phyloP scores from a whole-genome alignment of 2,329 filamentous ascomycete genomes.

The Elsinoe arachidis region DNA sequence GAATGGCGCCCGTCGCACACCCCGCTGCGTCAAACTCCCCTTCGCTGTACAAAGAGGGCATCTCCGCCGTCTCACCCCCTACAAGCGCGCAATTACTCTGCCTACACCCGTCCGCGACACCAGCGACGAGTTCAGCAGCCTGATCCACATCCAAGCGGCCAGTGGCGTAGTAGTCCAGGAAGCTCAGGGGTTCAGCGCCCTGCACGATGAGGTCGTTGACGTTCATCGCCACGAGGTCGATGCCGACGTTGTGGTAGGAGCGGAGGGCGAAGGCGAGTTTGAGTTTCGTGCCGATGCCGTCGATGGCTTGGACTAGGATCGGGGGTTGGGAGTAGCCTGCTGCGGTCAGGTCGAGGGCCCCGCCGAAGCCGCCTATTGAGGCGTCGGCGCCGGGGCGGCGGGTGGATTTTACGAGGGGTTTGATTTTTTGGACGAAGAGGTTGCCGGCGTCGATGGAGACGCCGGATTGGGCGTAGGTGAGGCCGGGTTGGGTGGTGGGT shows the following conservation, averaged over 20 bases:
- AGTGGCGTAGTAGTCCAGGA: slow-evolving; percentile 97
- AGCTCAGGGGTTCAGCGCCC: slow-evolving; percentile 88
- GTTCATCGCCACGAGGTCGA: slow-evolving; percentile 98
- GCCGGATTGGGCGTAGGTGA: slow-evolving; percentile 89
- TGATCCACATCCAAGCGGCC: slow-evolving; percentile 71
- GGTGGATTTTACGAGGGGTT: slow-evolving; percentile 77
- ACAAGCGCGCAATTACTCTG: slow-evolving; percentile 81
- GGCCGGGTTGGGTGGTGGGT: slow-evolving; percentile 20
- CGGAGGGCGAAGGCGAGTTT: slow-evolving; percentile 86
- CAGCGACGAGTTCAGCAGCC: slow-evolving; percentile 79
- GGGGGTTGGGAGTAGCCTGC: slow-evolving; percentile 68
- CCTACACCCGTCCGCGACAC: slow-evolving; percentile 79
- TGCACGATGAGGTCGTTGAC: slow-evolving; percentile 97
- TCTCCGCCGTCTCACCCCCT: slow-evolving; percentile 96
- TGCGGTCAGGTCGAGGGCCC: slow-evolving; percentile 67
- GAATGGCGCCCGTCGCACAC: slow-evolving; percentile 77
- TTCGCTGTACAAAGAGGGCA: slow-evolving; percentile 86
- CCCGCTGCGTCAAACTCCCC: slow-evolving; percentile 92
- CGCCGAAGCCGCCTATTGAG: slow-evolving; percentile 91
- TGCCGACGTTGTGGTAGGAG: slow-evolving; percentile 89
- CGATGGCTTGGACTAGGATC: slow-evolving; percentile 85
- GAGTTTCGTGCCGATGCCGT: slow-evolving; percentile 93
- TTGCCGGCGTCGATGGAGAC: slow-evolving; percentile 95
- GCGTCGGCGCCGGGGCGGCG: slow-evolving; percentile 80
- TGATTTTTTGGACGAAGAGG: slow-evolving; percentile 84